phyloP scores from a whole-genome alignment of 805 yeast genomes.

The Diddensiella transvaalensis region DNA sequence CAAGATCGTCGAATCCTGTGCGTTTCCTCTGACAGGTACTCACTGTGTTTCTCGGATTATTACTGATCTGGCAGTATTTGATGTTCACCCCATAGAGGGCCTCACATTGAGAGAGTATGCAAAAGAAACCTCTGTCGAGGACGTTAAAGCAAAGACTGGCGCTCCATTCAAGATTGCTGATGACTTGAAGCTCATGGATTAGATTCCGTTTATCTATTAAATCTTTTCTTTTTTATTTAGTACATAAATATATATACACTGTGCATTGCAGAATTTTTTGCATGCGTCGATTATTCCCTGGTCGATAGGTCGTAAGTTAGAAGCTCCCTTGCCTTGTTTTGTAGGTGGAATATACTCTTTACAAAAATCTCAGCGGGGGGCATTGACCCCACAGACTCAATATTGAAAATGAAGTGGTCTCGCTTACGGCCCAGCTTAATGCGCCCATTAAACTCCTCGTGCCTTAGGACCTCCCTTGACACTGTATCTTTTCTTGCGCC shows the following conservation, averaged over 20 bases:
- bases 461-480: conserved; percentile 92
- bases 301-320: conserved; percentile 18
- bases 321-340: conserved; percentile 52
- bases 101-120: conserved; percentile 38
- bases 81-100: conserved; percentile 35
- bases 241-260: neutral
- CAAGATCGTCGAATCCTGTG: conserved; percentile 40
- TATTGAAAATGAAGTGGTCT: conserved; percentile 90
- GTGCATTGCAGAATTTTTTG: neutral
- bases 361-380: conserved; percentile 93
- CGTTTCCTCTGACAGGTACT: conserved; percentile 43
- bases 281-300: neutral
- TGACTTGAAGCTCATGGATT: conserved; percentile 10
- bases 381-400: conserved; percentile 96
- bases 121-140: conserved; percentile 34
- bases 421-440: conserved; percentile 89
- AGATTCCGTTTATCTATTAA: neutral
- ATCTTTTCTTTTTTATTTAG: neutral
- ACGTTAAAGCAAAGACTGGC: conserved; percentile 35
- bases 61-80: conserved; percentile 45
- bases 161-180: conserved; percentile 34
- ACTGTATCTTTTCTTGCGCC: conserved; percentile 96
- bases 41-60: conserved; percentile 41
- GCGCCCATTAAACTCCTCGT: conserved; percentile 82
- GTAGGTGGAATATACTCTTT: conserved; percentile 81